Conservation (phyloP, 257 asterid genomes). For the Solanum habrochaites region DNA sequence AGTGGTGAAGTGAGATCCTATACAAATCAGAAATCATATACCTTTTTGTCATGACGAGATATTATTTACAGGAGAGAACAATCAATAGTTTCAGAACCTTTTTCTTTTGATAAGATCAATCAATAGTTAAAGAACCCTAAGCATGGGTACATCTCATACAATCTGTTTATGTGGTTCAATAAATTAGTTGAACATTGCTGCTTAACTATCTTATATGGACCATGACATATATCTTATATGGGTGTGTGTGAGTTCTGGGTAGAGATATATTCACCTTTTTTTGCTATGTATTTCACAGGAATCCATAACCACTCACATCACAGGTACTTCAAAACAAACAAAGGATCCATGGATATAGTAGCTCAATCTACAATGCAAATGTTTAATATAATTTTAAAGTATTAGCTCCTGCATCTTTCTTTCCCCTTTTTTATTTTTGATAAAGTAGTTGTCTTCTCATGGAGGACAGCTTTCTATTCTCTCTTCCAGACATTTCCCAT, state of each 20-base stretch:
- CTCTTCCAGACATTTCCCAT: background rate
- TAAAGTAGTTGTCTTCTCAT: background rate
- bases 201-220: background rate
- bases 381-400: background rate
- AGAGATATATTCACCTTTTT: background rate
- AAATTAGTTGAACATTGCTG: background rate
- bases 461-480: background rate
- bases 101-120: background rate
- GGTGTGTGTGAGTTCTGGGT: background rate
- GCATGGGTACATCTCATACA: background rate
- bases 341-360: background rate
- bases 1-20: background rate
- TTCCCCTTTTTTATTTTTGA: background rate
- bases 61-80: background rate
- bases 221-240: background rate
- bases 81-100: background rate
- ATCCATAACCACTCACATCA: background rate
- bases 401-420: background rate
- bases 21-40: background rate
- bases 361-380: background rate
- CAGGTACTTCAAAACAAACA: background rate
- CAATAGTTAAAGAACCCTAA: background rate
- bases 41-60: background rate
- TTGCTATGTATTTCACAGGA: background rate
- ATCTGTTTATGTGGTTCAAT: background rate